These are phyloP conservation scores for Solanum chiquidenum DNA, from an alignment of 257 asterid genomes.

Conservation along the genomic window DNA sequence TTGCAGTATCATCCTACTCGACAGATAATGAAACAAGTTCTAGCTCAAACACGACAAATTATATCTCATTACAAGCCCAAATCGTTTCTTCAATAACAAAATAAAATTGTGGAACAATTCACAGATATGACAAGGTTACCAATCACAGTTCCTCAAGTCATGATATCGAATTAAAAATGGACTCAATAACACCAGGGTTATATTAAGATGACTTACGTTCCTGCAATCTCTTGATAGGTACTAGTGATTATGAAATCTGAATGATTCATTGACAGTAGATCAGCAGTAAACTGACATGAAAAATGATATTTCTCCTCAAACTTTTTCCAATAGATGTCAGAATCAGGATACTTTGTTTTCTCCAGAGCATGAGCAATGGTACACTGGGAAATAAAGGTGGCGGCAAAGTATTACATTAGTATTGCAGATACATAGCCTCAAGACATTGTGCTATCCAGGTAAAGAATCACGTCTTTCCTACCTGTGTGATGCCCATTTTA, in stretches of 20 bases:
- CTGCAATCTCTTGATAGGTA: conserved; percentile 98
- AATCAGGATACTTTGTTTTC: conserved; percentile 97
- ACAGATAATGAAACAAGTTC: not conserved
- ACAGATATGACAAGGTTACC: not conserved
- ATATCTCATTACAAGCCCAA: not conserved
- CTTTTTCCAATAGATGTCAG: conserved; percentile 85
- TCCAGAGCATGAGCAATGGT: conserved; percentile 98
- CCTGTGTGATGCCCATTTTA: conserved; percentile 94
- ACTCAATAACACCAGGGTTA: not conserved
- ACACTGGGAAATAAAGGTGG: conserved; percentile 38
- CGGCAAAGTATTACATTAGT: not conserved
- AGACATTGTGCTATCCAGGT: not conserved
- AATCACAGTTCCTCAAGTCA: not conserved
- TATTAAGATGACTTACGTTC: conserved; percentile 55
- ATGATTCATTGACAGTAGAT: conserved; percentile 84
- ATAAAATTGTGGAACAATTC: not conserved
- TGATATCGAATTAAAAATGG: not conserved
- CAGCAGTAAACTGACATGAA: conserved; percentile 96
- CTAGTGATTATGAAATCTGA: conserved; percentile 96
- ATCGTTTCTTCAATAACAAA: not conserved
- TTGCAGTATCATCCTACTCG: not conserved
- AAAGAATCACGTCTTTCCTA: conserved; percentile 7
- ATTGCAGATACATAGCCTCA: not conserved
- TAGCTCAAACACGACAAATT: not conserved
- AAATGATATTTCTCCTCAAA: conserved; percentile 92